Evolutionary conservation across 2,329 filamentous ascomycete genomes (phyloP), one percentile per base, ranked within the genome.

Genomic region (Neofusicoccum sp.): DNA sequence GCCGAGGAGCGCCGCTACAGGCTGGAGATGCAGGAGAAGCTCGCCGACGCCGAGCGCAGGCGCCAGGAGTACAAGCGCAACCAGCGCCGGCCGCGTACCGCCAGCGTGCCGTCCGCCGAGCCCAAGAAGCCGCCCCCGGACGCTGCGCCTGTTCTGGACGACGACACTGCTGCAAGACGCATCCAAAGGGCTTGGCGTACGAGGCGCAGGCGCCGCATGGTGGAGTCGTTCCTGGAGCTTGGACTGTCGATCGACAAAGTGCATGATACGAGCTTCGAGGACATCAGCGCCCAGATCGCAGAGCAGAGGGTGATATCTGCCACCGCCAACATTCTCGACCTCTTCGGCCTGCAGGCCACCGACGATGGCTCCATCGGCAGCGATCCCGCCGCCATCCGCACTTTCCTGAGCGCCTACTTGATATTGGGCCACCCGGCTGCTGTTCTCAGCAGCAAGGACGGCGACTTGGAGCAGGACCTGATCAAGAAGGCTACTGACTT

Each of bases 361-460:
- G 89, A 92, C 43, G 89, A 92, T 41, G 84, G 85, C 3, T 77
- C 82, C 2, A 84, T 85, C 14, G 88, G 86, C 1, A 83, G 85
- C 48, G 86, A 91, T 67, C 89, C 90, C 81, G 87, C 89, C 39
- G 85, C 87, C 14, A 86, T 91, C 44, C 83, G 90, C 69, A 92
- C 89, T 0, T 94, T 94, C 70, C 78, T 95, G 62, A 92, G 90
- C 71, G 89, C 91, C 4, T 94, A 90, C 72, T 81, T 95, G 61
- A 93, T 94, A 65, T 79, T 93, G 31, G 90, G 89, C 1, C 91
- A 94, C 73, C 91, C 91, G 1, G 87, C 87, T 1, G 87, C 92
- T 68, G 90, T 94, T 1, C 84, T 95, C 37, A 91, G 85, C 75
- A 89, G 84, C 75, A 90, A 87, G 73, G 91, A 91, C 71, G 87